These are phyloP conservation scores for Microsporum canis DNA, from an alignment of 2,329 filamentous ascomycete genomes.

Conservation along the genomic window DNA sequence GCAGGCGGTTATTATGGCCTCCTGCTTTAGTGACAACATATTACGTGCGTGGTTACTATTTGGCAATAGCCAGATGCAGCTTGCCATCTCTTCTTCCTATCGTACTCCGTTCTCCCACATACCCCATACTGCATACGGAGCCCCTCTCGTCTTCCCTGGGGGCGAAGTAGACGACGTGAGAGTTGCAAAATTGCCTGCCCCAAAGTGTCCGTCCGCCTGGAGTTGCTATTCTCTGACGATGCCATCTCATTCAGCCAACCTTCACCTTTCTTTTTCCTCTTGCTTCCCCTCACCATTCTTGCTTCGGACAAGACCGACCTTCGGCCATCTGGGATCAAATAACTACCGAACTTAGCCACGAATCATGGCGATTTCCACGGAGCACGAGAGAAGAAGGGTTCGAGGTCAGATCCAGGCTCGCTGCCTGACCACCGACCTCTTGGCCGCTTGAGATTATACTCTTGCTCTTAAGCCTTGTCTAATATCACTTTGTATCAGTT, in stretches of 20 bases:
- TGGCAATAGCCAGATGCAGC: neutral
- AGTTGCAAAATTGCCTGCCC: neutral
- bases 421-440: neutral
- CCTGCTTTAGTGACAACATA: neutral
- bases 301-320: neutral
- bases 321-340: neutral
- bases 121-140: neutral
- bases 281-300: neutral
- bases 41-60: neutral
- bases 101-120: neutral
- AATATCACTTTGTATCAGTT: neutral
- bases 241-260: neutral
- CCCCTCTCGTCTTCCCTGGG: neutral
- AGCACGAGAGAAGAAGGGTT: neutral
- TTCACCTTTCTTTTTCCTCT: neutral
- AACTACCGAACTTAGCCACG: neutral
- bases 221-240: neutral
- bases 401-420: neutral
- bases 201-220: neutral
- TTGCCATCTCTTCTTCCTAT: neutral
- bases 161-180: neutral
- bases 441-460: slow-evolving; percentile 1
- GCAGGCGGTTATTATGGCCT: neutral
- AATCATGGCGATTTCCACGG: neutral
- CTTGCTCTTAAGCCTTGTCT: neutral